phyloP scores from a whole-genome alignment of 202 grass and related monocot genomes.

The Zoysia matrella region DNA sequence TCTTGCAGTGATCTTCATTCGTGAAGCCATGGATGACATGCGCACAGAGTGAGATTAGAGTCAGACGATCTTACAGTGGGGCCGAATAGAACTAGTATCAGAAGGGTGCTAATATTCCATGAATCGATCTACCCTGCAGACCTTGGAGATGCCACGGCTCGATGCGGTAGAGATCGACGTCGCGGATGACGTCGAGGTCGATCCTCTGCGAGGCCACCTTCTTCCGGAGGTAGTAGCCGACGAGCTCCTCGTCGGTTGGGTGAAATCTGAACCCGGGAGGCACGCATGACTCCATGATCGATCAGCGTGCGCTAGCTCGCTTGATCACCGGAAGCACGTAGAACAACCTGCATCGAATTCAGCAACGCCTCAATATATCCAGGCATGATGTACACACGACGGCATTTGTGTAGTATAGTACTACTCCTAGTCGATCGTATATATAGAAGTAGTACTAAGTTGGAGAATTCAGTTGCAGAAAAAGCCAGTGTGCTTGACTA shows the following conservation, averaged over 20 bases:
- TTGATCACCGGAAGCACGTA: conserved; percentile 5
- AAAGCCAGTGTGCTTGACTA: background rate
- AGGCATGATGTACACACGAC: background rate
- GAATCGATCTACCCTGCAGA: background rate
- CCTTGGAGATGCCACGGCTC: conserved; percentile 72
- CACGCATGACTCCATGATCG: conserved; percentile 55
- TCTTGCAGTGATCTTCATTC: conserved; percentile 56
- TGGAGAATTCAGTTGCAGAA: conserved; percentile 7
- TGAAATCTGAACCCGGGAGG: conserved; percentile 84
- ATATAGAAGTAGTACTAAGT: background rate
- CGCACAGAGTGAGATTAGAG: background rate
- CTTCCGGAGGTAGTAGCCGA: conserved; percentile 78
- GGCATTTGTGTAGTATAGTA: too few relatives aligned
- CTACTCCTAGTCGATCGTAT: too few relatives aligned
- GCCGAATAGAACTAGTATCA: background rate
- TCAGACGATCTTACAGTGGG: background rate
- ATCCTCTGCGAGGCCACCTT: conserved; percentile 67
- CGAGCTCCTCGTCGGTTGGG: conserved; percentile 78
- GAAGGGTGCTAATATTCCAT: background rate
- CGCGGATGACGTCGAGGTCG: conserved; percentile 55
- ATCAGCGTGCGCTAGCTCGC: conserved; percentile 26
- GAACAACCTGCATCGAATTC: conserved; percentile 35
- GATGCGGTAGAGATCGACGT: too few relatives aligned
- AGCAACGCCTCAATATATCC: conserved; percentile 20
- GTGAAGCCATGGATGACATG: background rate